Conservation (phyloP, 176 grass and related monocot genomes). For the Elymus sibiricus region DNA sequence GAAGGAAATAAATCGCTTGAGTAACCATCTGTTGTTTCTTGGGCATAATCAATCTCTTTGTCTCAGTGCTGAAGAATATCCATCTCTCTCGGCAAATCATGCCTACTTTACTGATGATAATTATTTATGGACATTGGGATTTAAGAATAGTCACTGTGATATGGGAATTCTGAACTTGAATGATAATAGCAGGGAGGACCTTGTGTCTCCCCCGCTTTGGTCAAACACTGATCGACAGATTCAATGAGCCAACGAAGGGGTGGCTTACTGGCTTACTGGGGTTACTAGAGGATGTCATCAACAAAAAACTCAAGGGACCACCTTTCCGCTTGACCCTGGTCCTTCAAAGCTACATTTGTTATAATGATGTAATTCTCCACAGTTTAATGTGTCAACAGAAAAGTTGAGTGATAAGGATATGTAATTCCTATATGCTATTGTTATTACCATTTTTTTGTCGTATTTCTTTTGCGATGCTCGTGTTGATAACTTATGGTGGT, state of each 20-base stretch:
- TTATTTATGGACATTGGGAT: not conserved
- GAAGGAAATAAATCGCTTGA: not conserved
- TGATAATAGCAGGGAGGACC: not conserved
- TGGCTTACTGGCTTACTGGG: not conserved
- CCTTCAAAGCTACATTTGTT: not conserved
- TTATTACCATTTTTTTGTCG: too few relatives aligned
- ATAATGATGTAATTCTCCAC: not conserved
- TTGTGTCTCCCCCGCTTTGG: not conserved
- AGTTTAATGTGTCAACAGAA: not conserved
- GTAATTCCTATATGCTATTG: too few relatives aligned
- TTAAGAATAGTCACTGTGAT: not conserved
- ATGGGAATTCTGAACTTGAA: not conserved
- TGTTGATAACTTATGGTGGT: not conserved
- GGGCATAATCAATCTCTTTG: not conserved
- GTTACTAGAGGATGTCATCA: not conserved
- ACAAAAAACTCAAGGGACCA: too few relatives aligned
- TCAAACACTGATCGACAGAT: not conserved
- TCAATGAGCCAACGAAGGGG: not conserved
- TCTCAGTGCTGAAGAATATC: not conserved
- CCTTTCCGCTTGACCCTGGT: not conserved
- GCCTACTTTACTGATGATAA: not conserved
- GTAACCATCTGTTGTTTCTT: not conserved
- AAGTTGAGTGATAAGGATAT: not conserved
- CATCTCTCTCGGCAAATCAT: not conserved
- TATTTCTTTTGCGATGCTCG: too few relatives aligned